phyloP scores from a whole-genome alignment of 2,329 filamentous ascomycete species.

The Ceratocystis harringtonii region DNA sequence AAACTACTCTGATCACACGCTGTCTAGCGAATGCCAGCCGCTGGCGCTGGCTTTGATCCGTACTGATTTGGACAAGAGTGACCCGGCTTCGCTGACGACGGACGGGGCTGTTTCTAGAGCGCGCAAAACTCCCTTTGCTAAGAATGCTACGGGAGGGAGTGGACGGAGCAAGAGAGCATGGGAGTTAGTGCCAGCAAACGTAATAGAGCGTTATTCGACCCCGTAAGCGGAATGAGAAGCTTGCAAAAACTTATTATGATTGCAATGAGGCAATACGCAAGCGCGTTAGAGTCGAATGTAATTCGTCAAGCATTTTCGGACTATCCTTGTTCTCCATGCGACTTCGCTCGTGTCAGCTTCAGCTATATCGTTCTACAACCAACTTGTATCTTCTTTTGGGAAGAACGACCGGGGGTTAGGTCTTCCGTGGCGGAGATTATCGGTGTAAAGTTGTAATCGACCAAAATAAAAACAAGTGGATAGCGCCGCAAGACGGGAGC shows the following conservation, averaged over 20 bases:
- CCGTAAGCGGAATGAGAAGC: neutral
- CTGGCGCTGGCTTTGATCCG: conserved; percentile 20
- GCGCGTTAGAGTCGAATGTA: conserved; percentile 30
- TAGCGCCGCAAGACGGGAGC: no score
- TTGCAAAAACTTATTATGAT: conserved; percentile 29
- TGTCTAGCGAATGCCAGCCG: conserved; percentile 24
- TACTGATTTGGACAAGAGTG: conserved; percentile 18
- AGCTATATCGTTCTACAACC: no score
- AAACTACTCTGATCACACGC: conserved; percentile 17
- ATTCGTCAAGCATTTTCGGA: conserved; percentile 26
- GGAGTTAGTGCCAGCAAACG: neutral
- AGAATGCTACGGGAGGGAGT: conserved; percentile 1
- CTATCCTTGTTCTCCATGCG: neutral
- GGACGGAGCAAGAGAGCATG: neutral
- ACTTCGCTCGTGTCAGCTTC: no score
- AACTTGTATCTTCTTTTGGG: no score
- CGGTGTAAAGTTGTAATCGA: no score
- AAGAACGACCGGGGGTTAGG: no score
- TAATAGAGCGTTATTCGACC: neutral
- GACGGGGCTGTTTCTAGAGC: neutral
- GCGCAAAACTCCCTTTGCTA: neutral
- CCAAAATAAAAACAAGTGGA: no score
- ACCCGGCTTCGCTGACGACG: conserved; percentile 22
- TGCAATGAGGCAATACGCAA: conserved; percentile 35
- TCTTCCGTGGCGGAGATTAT: no score